phyloP scores from a whole-genome alignment of 225 moss, liverwort and hornwort genomes.

The Bryum argenteum region DNA sequence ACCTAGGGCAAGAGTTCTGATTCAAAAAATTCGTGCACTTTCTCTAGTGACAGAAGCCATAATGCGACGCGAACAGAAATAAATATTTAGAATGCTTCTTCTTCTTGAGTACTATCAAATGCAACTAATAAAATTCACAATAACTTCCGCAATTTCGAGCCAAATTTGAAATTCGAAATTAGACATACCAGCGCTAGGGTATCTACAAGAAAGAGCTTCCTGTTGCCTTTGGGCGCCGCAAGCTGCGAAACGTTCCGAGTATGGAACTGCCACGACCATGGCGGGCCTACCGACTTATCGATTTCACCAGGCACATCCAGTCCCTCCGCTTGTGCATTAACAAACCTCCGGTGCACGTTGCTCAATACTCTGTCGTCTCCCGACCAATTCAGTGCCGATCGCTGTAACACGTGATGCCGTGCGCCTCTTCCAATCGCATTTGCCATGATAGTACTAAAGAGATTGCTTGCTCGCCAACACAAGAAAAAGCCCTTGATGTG shows the following conservation, averaged over 20 bases:
- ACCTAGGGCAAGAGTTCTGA: constrained; percentile 2
- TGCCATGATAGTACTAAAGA: constrained; percentile 38
- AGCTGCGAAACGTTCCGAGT: constrained; percentile 49
- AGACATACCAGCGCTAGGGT: constrained; percentile 56
- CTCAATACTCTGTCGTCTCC: constrained; percentile 35
- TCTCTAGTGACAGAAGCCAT: background rate
- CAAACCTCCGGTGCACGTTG: constrained; percentile 28
- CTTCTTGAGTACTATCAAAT: background rate
- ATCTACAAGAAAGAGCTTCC: constrained; percentile 61
- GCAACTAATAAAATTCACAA: background rate
- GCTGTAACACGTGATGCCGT: constrained; percentile 42
- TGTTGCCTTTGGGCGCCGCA: constrained; percentile 38
- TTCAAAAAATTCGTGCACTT: background rate
- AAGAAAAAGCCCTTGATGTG: background rate
- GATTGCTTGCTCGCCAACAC: background rate
- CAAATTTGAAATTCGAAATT: background rate
- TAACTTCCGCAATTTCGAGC: background rate
- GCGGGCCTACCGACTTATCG: constrained; percentile 22
- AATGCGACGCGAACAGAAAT: background rate
- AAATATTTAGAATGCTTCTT: background rate
- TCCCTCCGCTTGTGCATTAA: constrained; percentile 32
- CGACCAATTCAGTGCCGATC: constrained; percentile 42
- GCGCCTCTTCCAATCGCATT: constrained; percentile 39
- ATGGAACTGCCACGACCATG: constrained; percentile 46
- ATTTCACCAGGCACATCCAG: constrained; percentile 25